Conservation (phyloP, 768 basidiomycete species). For the Mycena pura region DNA sequence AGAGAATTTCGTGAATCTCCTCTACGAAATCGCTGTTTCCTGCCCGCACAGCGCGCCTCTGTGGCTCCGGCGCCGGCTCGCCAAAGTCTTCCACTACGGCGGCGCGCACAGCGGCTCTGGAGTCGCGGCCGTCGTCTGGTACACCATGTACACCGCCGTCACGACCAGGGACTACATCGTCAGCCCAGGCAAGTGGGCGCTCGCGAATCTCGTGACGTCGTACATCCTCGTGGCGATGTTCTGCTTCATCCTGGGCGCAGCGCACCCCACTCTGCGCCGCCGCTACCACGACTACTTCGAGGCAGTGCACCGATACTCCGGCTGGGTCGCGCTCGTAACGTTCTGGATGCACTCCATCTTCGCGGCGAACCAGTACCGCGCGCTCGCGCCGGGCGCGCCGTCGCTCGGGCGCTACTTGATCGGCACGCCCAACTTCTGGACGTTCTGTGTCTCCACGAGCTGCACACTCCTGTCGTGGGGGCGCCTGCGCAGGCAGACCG, state of each 20-base stretch:
- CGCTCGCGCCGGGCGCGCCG: constrained; percentile 41
- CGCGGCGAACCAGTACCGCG: constrained; percentile 37
- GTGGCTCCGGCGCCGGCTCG: constrained; percentile 52
- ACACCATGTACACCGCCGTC: constrained; percentile 54
- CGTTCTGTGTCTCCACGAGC: constrained; percentile 43
- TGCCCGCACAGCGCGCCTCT: constrained; percentile 45
- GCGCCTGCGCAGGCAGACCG: constrained; percentile 55
- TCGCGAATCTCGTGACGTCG: constrained; percentile 48
- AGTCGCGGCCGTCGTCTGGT: constrained; percentile 59
- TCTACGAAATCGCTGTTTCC: constrained; percentile 53
- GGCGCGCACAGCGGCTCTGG: constrained; percentile 62
- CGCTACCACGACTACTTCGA: constrained; percentile 62
- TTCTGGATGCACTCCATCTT: constrained; percentile 51
- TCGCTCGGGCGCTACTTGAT: constrained; percentile 51
- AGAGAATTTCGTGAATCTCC: constrained; percentile 60
- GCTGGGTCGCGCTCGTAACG: constrained; percentile 56
- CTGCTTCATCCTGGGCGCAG: constrained; percentile 52
- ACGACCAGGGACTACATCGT: constrained; percentile 44
- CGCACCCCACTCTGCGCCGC: constrained; percentile 54
- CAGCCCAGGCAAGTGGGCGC: constrained; percentile 33
- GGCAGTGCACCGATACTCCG: constrained; percentile 58
- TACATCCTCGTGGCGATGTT: constrained; percentile 56
- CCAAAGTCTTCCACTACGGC: constrained; percentile 61
- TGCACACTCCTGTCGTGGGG: too few relatives aligned
- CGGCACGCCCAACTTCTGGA: constrained; percentile 57